Evolutionary conservation across 1,284 basidiomycete genomes (phyloP), one percentile per base, ranked within the genome.

Genomic region (Leccinum huronense): DNA sequence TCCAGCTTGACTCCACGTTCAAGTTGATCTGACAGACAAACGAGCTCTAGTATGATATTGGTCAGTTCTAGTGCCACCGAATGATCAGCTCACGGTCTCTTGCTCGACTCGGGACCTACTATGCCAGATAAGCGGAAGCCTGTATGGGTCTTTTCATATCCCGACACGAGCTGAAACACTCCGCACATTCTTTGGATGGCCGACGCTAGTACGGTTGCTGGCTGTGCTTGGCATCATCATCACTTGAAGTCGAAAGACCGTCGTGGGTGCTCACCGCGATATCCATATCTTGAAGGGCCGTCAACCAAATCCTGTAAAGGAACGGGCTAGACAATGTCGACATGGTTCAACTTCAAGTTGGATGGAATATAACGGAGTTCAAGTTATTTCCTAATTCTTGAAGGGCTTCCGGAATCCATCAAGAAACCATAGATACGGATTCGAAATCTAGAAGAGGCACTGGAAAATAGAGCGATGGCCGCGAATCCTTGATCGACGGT

Each of bases 401-500:
- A 55, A 55, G 30, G 53, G 58, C 48, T 58, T 55, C 40, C 51
- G 16, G 11, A 3, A 45, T 59, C 45, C 38, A 56, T 71, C 42
- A 53, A n/a, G 54, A 61, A 62, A 27, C 23, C 14, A 30, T 54
- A 61, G 27, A 31, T 27, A 36, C 14, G 2, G 6, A 14, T 58
- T 42, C 42, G 14, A 16, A 13, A 30, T 30, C 38, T 34, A 5
- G n/a, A 34, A 13, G n/a, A 23, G 13, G n/a, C 33, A 33, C 19
- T 40, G 16, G 45, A 2, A 63, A 42, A 56, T 67, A 36, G 33
- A n/a, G 34, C 10, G 54, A n/a, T 16, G 36, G 3, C 1, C 16
- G 67, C 40, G 8, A 58, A 67, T 62, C 70, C 36, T 40, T 62
- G 71, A 70, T 71, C 62, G 70, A 48, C 70, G 48, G 48, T 13